Conservation (phyloP, 2,329 filamentous ascomycete genomes). For the Fusarium tuaranense region DNA sequence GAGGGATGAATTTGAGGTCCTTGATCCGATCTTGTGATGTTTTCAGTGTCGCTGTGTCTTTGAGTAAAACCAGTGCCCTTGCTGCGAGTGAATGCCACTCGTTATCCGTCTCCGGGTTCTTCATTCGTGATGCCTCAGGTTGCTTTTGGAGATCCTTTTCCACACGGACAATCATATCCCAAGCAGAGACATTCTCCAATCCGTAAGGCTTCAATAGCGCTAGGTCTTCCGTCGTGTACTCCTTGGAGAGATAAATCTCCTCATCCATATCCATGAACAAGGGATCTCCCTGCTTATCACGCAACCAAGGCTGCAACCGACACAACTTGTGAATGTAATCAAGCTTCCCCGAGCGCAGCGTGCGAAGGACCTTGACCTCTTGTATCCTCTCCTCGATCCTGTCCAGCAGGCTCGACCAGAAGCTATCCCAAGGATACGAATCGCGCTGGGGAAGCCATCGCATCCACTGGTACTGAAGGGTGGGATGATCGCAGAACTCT, state of each 20-base stretch:
- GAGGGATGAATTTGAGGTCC: conserved; percentile 24
- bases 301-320: conserved; percentile 12
- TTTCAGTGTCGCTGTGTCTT: not conserved
- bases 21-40: not conserved
- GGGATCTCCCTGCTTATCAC: conserved; percentile 26
- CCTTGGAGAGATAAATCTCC: conserved; percentile 35
- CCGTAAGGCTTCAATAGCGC: conserved; percentile 16
- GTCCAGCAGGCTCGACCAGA: conserved; percentile 44
- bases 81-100: conserved; percentile 36
- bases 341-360: conserved; percentile 5
- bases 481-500: conserved; percentile 52
- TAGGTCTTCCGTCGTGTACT: conserved; percentile 20
- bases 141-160: conserved; percentile 11
- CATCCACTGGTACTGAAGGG: conserved; percentile 58
- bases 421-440: conserved; percentile 38
- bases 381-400: conserved; percentile 38
- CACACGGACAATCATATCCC: conserved; percentile 12
- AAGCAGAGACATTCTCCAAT: not conserved
- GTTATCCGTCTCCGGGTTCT: not conserved
- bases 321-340: conserved; percentile 16
- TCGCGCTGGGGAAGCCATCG: conserved; percentile 54
- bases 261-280: conserved; percentile 27
- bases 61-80: conserved; percentile 8
- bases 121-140: conserved; percentile 21
- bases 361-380: conserved; percentile 13